phyloP scores from a whole-genome alignment of 2,329 filamentous ascomycete genomes.

The Fusarium poae region DNA sequence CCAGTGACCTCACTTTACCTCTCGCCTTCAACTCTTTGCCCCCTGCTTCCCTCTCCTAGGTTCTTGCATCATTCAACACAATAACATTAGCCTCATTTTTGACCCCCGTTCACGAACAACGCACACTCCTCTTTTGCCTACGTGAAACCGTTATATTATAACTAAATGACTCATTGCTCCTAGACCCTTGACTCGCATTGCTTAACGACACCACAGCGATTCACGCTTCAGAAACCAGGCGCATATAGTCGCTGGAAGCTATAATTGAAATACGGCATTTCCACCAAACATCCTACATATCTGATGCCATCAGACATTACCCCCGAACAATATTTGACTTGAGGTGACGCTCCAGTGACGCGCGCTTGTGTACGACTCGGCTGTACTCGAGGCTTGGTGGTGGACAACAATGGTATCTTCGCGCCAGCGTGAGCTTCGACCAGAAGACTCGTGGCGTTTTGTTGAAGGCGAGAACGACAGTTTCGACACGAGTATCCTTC shows the following conservation, averaged over 20 bases:
- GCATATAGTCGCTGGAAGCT: conserved; percentile 17
- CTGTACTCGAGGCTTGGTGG: conserved; percentile 17
- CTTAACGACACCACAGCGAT: conserved; percentile 9
- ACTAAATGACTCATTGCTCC: conserved; percentile 31
- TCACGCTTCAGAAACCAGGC: conserved; percentile 13
- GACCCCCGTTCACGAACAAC: conserved; percentile 18
- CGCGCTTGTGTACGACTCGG: conserved; percentile 18
- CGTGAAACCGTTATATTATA: conserved; percentile 14
- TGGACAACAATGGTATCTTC: conserved; percentile 41
- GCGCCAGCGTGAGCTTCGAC: conserved; percentile 46
- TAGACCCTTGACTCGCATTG: not conserved
- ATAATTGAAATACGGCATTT: conserved; percentile 20
- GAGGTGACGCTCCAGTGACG: conserved; percentile 15
- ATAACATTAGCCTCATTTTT: conserved; percentile 18
- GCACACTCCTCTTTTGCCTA: conserved; percentile 2
- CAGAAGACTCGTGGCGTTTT: conserved; percentile 71
- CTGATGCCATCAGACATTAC: conserved; percentile 21
- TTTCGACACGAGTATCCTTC: conserved; percentile 68
- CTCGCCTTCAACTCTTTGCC: conserved; percentile 5
- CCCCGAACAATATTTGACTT: not conserved
- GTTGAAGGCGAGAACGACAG: conserved; percentile 72
- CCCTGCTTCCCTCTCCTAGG: conserved; percentile 12
- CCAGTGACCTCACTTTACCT: conserved; percentile 16
- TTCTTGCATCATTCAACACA: conserved; percentile 42
- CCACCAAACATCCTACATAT: not conserved